phyloP scores from a whole-genome alignment of 495 filamentous ascomycete genomes.

The Penicillium ucsense region DNA sequence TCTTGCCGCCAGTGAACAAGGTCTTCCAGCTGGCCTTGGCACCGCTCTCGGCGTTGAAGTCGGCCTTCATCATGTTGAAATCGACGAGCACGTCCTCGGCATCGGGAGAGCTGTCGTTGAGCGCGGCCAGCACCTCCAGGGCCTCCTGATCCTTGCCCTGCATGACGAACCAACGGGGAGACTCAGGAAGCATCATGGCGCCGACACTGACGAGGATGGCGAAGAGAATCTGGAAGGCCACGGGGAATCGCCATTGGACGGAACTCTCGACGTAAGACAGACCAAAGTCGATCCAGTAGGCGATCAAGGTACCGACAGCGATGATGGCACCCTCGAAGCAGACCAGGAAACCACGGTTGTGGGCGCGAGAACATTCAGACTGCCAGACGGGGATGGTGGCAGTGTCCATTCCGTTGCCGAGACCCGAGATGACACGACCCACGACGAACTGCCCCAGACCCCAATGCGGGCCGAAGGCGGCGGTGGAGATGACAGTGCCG shows the following conservation, averaged over 20 bases:
- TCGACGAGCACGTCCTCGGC: slow-evolving; percentile 27
- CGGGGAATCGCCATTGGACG: slow-evolving; percentile 55
- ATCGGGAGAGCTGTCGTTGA: slow-evolving; percentile 25
- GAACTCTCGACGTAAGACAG: slow-evolving; percentile 45
- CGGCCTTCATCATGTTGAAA: slow-evolving; percentile 39
- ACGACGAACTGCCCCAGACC: slow-evolving; percentile 59
- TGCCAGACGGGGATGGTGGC: slow-evolving; percentile 71
- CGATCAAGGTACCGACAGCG: slow-evolving; percentile 65
- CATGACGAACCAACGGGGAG: slow-evolving; percentile 64
- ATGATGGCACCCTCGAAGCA: slow-evolving; percentile 75
- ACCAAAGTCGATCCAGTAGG: slow-evolving; percentile 80
- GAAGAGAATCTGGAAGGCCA: slow-evolving; percentile 72
- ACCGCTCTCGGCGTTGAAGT: slow-evolving; percentile 17
- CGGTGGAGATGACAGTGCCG: slow-evolving; percentile 61
- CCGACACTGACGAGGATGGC: slow-evolving; percentile 48
- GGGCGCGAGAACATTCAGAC: slow-evolving; percentile 59
- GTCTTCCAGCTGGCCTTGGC: slow-evolving; percentile 29
- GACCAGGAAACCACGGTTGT: slow-evolving; percentile 69
- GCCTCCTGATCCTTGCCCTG: slow-evolving; percentile 49
- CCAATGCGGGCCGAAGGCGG: slow-evolving; percentile 32
- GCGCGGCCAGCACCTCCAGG: slow-evolving; percentile 56
- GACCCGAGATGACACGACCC: slow-evolving; percentile 60
- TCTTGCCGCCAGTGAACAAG: slow-evolving; percentile 35
- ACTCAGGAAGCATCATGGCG: slow-evolving; percentile 60
- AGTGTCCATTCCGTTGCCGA: slow-evolving; percentile 69